phyloP scores from a whole-genome alignment of 371 early-diverging fungal genomes.

The Mucor lusitanicus region DNA sequence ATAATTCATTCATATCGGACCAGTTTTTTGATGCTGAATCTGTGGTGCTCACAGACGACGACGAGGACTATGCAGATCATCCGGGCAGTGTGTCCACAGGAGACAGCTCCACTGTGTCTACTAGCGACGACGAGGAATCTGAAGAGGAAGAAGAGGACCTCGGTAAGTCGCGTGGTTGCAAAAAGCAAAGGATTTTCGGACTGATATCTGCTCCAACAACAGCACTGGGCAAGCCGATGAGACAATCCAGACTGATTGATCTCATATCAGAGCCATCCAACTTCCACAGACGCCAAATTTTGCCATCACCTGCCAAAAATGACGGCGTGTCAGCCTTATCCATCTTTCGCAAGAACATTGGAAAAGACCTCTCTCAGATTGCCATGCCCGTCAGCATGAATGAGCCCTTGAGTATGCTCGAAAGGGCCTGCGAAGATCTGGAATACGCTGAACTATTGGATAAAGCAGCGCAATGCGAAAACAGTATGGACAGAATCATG shows the following conservation, averaged over 20 bases:
- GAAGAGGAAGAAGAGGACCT: not conserved
- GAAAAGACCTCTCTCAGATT: constrained; percentile 90
- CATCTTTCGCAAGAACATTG: constrained; percentile 90
- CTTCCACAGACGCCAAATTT: constrained; percentile 50
- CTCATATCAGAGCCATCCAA: not conserved
- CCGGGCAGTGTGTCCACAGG: constrained; percentile 27
- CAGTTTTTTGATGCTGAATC: constrained; percentile 43
- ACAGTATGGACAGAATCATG: constrained; percentile 77
- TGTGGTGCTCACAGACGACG: constrained; percentile 33
- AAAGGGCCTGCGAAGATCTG: constrained; percentile 88
- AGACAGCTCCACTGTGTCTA: constrained; percentile 12
- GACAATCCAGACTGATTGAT: not conserved
- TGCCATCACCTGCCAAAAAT: constrained; percentile 71
- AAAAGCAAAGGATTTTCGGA: no score
- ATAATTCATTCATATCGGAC: constrained; percentile 20
- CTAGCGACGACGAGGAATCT: constrained; percentile 31
- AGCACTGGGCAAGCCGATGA: not conserved
- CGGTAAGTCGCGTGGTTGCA: not conserved
- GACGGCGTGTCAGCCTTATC: constrained; percentile 75
- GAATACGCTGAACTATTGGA: constrained; percentile 85
- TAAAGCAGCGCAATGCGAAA: constrained; percentile 64
- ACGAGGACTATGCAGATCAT: constrained; percentile 36
- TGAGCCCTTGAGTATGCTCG: constrained; percentile 90
- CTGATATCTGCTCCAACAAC: not conserved
- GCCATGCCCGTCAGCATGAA: constrained; percentile 93